Base-by-base conservation (phyloP, 2,329 filamentous ascomycete species). In the Colletotrichum sp. region DNA sequence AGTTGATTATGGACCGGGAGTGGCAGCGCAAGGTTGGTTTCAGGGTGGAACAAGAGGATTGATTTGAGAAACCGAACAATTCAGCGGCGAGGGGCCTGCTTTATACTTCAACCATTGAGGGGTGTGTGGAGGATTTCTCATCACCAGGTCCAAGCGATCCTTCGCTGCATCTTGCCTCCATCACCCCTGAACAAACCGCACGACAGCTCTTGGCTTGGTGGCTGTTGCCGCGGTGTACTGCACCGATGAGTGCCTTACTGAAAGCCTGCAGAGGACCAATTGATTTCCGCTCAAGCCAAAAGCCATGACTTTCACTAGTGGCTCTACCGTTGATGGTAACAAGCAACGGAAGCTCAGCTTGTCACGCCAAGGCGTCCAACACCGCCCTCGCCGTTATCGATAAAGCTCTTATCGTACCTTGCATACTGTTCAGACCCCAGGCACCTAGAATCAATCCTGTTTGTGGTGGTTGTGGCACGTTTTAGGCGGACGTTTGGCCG, bases 41-140 rank as follows among this genome's bases (percentile, higher is more conserved):
- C 0, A 4, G 39, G 39, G 18, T 60, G 3, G 8, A 12, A 3
- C 3, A 25, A 30, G 0, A 16, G 28, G 10, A 9, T 28, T 36
- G 8, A 2, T n/a, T 10, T 52, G 6, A 52, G 43, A 13, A 5
- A 13, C 43, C 10, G n/a, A 13, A 13, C 0, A 8, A 52, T 1
- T 25, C 18, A 25, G n/a, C 12, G 43, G 10, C 0, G n/a, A 7
- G 0, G 0, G 43, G 0, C 12, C 10, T 0, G 6, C 6, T 52
- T 52, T 52, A 52, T 52, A 52, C n/a, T 13, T 5, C n/a, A 13
- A 25, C n/a, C 43, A 5, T 25, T 52, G 43, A 52, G 8, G n/a
- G n/a, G 2, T 0, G 43, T 22, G 1, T 52, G 43, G 2, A 52
- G n/a, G n/a, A 52, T 52, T 52, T 22, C 10, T 52, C 43, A 22